A percentile compares a stretch with the other conserved stretches of the same genome.
Conservation (phyloP, 2,329 filamentous ascomycete species). For the Claviceps humidiphila region DNA sequence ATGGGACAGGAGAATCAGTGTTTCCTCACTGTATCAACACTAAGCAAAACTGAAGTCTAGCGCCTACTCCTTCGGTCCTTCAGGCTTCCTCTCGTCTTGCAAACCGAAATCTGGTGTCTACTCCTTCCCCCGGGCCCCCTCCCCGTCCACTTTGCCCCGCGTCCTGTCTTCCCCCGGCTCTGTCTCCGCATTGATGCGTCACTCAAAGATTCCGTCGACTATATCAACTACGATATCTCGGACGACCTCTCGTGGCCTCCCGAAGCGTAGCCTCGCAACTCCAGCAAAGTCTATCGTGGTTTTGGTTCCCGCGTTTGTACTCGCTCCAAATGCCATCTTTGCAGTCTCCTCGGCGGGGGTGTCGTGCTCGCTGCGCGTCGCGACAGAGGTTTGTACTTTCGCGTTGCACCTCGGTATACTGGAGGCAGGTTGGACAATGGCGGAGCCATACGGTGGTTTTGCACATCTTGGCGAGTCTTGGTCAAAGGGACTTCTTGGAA, state of each 20-base stretch:
- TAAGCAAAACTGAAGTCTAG: background rate
- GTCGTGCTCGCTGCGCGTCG: conserved; percentile 1
- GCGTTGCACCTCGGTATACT: background rate
- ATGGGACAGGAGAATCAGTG: too few relatives aligned
- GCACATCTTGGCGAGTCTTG: background rate
- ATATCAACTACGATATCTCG: background rate
- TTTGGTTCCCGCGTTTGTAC: background rate
- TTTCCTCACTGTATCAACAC: background rate
- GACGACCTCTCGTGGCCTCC: background rate
- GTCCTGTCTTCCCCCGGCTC: background rate
- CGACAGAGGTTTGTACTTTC: conserved; percentile 1
- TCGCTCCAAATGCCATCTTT: conserved; percentile 3
- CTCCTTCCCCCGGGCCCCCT: background rate
- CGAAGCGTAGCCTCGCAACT: background rate
- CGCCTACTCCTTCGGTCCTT: too few relatives aligned
- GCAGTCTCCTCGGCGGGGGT: conserved; percentile 1
- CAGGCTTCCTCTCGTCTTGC: background rate
- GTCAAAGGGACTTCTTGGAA: too few relatives aligned
- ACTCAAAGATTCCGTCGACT: too few relatives aligned
- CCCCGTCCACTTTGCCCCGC: background rate
- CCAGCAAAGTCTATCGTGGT: background rate
- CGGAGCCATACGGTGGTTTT: background rate
- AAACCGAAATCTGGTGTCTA: background rate
- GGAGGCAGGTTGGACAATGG: background rate
- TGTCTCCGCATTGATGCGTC: background rate